Conservation (phyloP, 1,284 basidiomycete species). For the Testicularia cyperi region DNA sequence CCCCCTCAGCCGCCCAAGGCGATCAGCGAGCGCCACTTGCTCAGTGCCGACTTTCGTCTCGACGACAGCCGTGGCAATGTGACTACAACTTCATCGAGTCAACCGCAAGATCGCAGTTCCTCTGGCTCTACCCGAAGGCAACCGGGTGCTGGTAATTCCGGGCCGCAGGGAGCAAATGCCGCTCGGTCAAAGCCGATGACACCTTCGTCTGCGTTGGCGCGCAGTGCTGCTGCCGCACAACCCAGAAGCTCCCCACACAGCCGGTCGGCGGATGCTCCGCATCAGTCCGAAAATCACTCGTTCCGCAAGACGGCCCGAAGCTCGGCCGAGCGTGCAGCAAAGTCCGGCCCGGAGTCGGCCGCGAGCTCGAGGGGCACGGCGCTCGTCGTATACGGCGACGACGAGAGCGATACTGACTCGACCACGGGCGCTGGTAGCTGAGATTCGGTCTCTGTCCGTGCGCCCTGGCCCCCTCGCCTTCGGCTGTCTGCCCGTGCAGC, state of each 20-base stretch:
- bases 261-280: neutral
- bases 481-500: too few species aligned
- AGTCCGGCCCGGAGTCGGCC: neutral
- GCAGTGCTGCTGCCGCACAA: slow-evolving; percentile 23
- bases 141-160: too few species aligned
- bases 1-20: slow-evolving; percentile 51
- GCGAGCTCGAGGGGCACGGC: slow-evolving; percentile 26
- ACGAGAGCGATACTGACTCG: slow-evolving; percentile 43
- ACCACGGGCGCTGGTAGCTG: slow-evolving; percentile 36
- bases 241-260: slow-evolving; percentile 6
- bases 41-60: slow-evolving; percentile 51
- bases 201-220: slow-evolving; percentile 21
- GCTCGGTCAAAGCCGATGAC: slow-evolving; percentile 16
- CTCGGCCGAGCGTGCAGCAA: too few species aligned
- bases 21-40: slow-evolving; percentile 51
- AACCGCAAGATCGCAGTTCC: too few species aligned
- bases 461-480: too few species aligned
- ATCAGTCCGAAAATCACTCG: slow-evolving; percentile 1
- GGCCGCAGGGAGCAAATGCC: too few species aligned
- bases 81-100: neutral
- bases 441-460: too few species aligned
- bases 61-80: slow-evolving; percentile 14
- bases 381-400: slow-evolving; percentile 56
- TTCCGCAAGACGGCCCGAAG: neutral
- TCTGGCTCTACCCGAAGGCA: too few species aligned